Base-by-base conservation (phyloP, 2,329 filamentous ascomycete genomes). In the Fusarium continuum region DNA sequence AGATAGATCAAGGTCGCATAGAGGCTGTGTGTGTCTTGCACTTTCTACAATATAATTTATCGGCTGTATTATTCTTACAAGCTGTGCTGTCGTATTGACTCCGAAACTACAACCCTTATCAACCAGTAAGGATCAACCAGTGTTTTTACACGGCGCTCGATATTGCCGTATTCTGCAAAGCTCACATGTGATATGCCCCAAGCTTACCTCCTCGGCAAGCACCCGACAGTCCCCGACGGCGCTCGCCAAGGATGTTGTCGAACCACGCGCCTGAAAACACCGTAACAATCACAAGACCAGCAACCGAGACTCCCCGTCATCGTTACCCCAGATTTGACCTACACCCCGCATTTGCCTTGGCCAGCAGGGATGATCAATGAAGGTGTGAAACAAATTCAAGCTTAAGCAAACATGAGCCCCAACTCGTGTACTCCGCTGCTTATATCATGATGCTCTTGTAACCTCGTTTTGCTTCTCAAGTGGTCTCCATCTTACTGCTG, bases 191-290 rank as follows among this genome's bases (percentile, higher is more conserved):
- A 19, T 6, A 16, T 6, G 13, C 35, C 8, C 17, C 17, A 22
- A 20, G 20, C 13, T 6, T 20, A 36, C 10, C 13, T 8, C 6
- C 6, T 45, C 45, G 43, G 36, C 22, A 44, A 49, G 13, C 4
- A 4, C 54, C 64, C 64, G 64, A 67, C n/a, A 63, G 46, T 63
- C 63, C 62, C 60, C 61, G 61, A 22, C 3, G 3, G 4, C 4
- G 11, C 8, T 28, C 17, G 51, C 51, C 35, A 35, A 55, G 45
- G 14, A 6, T 3, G 25, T 8, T 6, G 7, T 20, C 50, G 6
- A 20, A 47, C 16, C 22, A 32, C 6, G 3, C 10, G 44, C 45
- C 25, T 14, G 5, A n/a, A 35, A 23, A 19, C 19, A 35, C 8
- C 10, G 9, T 34, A 5, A 13, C 16, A 10, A 10, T 19, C 6